Conservation (phyloP, 768 basidiomycete species). For the Tricholomella constricta region DNA sequence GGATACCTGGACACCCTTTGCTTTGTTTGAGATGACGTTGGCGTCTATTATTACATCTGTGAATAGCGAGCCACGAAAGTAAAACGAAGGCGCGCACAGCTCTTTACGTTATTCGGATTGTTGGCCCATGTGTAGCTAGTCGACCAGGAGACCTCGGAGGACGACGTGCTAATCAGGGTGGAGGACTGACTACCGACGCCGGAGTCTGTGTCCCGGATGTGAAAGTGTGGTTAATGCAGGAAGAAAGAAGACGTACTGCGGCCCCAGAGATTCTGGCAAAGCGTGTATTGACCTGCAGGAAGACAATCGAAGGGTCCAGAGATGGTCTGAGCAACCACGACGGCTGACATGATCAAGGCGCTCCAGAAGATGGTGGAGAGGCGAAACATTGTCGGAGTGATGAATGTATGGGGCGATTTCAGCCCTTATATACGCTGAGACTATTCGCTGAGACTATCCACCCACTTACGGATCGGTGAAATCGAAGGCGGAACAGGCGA, state of each 20-base stretch:
- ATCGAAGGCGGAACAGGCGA: not conserved
- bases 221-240: not conserved
- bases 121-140: conserved; percentile 57
- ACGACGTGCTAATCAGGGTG: conserved; percentile 42
- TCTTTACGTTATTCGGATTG: conserved; percentile 53
- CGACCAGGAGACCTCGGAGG: conserved; percentile 51
- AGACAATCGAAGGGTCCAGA: conserved; percentile 46
- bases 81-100: conserved; percentile 38
- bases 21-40: conserved; percentile 47
- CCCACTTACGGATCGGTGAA: no score
- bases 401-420: not conserved
- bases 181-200: conserved; percentile 53
- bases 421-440: not conserved
- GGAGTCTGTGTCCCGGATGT: conserved; percentile 25
- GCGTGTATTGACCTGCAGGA: conserved; percentile 47
- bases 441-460: not conserved
- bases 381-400: not conserved
- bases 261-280: conserved; percentile 65
- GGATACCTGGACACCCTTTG: conserved; percentile 50
- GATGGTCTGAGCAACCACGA: conserved; percentile 38
- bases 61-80: not conserved
- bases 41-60: conserved; percentile 37
- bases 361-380: not conserved
- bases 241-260: conserved; percentile 28
- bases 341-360: not conserved